Evolutionary conservation across 1,284 basidiomycete species (phyloP).

Genomic region (Apiotrichum laibachii): DNA sequence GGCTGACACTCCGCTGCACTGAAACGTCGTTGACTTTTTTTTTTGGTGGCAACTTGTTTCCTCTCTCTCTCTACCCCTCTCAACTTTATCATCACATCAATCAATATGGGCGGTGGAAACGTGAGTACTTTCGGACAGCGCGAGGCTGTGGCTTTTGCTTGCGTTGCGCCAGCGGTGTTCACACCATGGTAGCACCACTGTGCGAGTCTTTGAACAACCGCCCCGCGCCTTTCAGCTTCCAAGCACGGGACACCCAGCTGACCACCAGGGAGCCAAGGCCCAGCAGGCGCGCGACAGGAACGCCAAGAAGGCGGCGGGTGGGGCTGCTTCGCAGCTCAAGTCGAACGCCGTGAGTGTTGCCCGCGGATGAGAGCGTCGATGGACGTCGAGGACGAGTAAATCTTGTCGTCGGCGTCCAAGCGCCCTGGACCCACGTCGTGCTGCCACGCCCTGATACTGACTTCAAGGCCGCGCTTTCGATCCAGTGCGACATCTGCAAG

Average conservation of each 20-base stretch:
- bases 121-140: constrained; percentile 25
- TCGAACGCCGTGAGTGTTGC: constrained; percentile 43
- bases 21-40: too few relatives aligned
- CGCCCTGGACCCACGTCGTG: too few relatives aligned
- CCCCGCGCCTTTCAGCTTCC: too few relatives aligned
- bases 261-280: constrained; percentile 48
- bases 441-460: not conserved
- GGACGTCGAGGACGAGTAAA: not conserved
- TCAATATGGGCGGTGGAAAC: constrained; percentile 44
- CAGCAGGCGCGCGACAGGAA: constrained; percentile 40
- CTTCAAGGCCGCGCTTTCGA: constrained; percentile 49
- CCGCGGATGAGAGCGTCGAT: not conserved
- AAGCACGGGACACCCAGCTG: not conserved
- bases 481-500: constrained; percentile 54
- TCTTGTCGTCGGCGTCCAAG: too few relatives aligned
- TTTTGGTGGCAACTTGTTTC: not conserved
- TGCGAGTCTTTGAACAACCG: too few relatives aligned
- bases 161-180: not conserved
- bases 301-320: constrained; percentile 32
- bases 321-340: constrained; percentile 45
- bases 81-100: not conserved
- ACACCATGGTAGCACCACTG: too few relatives aligned
- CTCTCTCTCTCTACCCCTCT: constrained; percentile 1
- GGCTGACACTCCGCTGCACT: too few relatives aligned
- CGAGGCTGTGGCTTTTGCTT: not conserved